Evolutionary conservation across 805 yeast genomes (phyloP), one percentile per base, ranked within the genome.

Genomic region (Starmerella asiatica): DNA sequence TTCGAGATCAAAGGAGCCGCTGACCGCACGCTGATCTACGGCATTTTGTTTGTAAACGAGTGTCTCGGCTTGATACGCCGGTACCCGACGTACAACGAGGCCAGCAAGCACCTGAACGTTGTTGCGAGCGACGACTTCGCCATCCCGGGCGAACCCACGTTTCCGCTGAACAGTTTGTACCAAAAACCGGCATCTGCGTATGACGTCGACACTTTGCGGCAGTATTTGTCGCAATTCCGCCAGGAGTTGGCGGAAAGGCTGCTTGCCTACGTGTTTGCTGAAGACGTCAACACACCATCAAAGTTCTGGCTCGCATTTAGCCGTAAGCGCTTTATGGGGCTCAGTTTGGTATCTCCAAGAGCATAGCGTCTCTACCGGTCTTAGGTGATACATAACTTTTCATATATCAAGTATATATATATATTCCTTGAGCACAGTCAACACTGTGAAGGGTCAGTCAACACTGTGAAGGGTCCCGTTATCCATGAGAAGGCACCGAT

Each of bases 261-360:
- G 56, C 67, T 88, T 49, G 73, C 69, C 50, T 70, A 85, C 55
- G 65, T 91, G 32, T 68, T 62, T 26, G 80, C 73, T 14, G 74
- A 71, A 38, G 65, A 63, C 37, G 55, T 63, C 8, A 56, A 54
- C 28, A 48, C 30, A 16, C 97, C 98, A 29, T 79, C 88, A 52
- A 91, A 88, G 55, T 77, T 72, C 64, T 91, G 99, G 99, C 64
- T 91, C 54, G 94, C 96, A 2, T 91, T 91, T 61, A 81, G 94
- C 29, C 77, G 91, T 64, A 79, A 93, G 63, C 75, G 83, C 58
- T 91, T 91, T 59, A 91, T 91, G 98, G 91, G 91, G 65, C 83
- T 86, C 29, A 44, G 46, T 21, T 34, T 46, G 3, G 18, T 21
- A 5, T 31, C 33, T 18, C 5, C 33, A 6, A 9, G 19, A 6